Base-by-base conservation (phyloP, 2,329 filamentous ascomycete species). In the Orbilia blumenaviensis region DNA sequence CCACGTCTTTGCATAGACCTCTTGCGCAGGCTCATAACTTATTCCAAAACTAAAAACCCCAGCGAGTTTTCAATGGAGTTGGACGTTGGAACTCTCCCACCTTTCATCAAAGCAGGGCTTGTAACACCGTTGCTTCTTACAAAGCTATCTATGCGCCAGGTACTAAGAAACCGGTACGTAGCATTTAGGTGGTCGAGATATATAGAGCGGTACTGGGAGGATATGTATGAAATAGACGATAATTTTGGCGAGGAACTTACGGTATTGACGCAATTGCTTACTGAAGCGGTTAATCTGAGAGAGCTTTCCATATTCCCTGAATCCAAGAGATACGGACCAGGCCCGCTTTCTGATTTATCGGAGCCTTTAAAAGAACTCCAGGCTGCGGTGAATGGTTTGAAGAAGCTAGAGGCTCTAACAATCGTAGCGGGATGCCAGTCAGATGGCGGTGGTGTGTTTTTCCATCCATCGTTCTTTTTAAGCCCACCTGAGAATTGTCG, bases 381-480 rank as follows among this genome's bases (percentile, higher is more conserved):
- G 7, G n/a, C 1, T 12, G n/a, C 16, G 2, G 2, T 44, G 8
- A 44, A 10, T 23, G 41, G 16, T 21, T 10, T 52, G 9, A 52
- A 29, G 21, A 32, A n/a, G 5, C 12, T 52, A 14, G 2, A n/a
- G 16, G 2, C 6, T 3, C n/a, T 48, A 14, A 12, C 2, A 18
- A 25, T 60, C 8, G 41, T 41, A 44, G 0, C 41, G 21, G 8
- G 7, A 12, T 4, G 3, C 3, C 27, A 27, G 3, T 27, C 44
- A 5, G 8, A 5, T 48, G 21, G n/a, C 21, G 34, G n/a, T 10
- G 10, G 12, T n/a, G 21, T 48, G 1, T 50, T 64, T 25, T 36
- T 64, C 42, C 62, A 66, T 25, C 62, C 62, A 8, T 27, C 44
- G 3, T 41, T 66, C 12, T 56, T 66, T 34, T 1, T 54, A 25